Conservation (phyloP, 768 basidiomycete species). For the Tricholoma sp. region DNA sequence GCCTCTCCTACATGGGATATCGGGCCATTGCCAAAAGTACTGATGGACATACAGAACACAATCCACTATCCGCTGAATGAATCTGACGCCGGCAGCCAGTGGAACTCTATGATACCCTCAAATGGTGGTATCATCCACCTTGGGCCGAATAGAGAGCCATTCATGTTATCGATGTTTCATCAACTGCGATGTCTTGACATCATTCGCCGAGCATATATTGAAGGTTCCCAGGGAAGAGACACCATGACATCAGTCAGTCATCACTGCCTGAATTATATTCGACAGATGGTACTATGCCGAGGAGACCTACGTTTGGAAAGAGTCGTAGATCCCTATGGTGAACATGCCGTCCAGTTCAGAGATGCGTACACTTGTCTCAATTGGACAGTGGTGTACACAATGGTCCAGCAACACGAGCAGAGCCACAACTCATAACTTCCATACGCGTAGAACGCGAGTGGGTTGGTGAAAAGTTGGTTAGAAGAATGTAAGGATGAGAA, state of each 20-base stretch:
- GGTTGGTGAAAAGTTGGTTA: no score
- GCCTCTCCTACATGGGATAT: conserved; percentile 1
- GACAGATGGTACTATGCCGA: conserved; percentile 29
- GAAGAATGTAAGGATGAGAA: no score
- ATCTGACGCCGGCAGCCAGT: neutral
- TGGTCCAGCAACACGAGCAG: neutral
- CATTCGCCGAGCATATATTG: conserved; percentile 23
- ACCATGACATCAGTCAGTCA: conserved; percentile 8
- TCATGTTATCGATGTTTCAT: conserved; percentile 30
- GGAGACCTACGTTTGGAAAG: conserved; percentile 21
- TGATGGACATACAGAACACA: neutral
- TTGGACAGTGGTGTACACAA: neutral
- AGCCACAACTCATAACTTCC: neutral
- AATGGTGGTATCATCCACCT: conserved; percentile 25
- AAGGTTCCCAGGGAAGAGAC: conserved; percentile 7
- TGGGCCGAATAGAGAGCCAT: conserved; percentile 25
- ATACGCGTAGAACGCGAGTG: neutral
- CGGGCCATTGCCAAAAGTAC: neutral
- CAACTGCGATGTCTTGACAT: conserved; percentile 31
- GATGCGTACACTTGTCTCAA: neutral
- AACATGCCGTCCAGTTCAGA: neutral
- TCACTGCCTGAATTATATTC: conserved; percentile 29
- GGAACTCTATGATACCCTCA: neutral
- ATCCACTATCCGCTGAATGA: neutral
- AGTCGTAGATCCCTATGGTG: conserved; percentile 4